Evolutionary conservation across 2,329 filamentous ascomycete species (phyloP).

Genomic region (Pyrenophora graminea): DNA sequence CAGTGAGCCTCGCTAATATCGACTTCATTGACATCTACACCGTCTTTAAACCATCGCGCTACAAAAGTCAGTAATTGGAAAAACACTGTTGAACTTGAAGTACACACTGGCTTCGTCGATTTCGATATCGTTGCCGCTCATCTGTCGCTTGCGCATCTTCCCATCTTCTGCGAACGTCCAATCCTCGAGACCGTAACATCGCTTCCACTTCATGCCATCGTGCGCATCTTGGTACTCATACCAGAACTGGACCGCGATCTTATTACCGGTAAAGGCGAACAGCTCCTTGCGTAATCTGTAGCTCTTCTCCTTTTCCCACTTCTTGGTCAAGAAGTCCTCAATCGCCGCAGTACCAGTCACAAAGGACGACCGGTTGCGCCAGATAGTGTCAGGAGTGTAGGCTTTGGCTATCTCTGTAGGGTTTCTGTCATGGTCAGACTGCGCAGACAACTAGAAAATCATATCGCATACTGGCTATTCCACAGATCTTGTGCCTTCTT

Average conservation of each 20-base stretch:
- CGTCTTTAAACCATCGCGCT: conserved; percentile 72
- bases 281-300: conserved; percentile 82
- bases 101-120: conserved; percentile 56
- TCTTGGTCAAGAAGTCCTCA: conserved; percentile 67
- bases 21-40: conserved; percentile 69
- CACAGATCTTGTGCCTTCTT: conserved; percentile 82
- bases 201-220: conserved; percentile 66
- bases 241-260: conserved; percentile 89
- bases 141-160: conserved; percentile 73
- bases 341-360: conserved; percentile 71
- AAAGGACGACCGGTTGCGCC: conserved; percentile 77
- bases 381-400: conserved; percentile 77
- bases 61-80: conserved; percentile 17
- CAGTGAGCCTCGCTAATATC: conserved; percentile 70
- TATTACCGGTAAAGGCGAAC: conserved; percentile 74
- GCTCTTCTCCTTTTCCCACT: conserved; percentile 73
- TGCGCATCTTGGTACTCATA: conserved; percentile 75
- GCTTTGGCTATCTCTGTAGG: conserved; percentile 68
- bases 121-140: conserved; percentile 74
- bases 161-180: conserved; percentile 75
- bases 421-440: conserved; percentile 54
- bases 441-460: background rate
- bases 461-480: conserved; percentile 68
- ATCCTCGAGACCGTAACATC: conserved; percentile 83
- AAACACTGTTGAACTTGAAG: background rate